phyloP scores from a whole-genome alignment of 495 filamentous ascomycete species.

The Evernia prunastri region DNA sequence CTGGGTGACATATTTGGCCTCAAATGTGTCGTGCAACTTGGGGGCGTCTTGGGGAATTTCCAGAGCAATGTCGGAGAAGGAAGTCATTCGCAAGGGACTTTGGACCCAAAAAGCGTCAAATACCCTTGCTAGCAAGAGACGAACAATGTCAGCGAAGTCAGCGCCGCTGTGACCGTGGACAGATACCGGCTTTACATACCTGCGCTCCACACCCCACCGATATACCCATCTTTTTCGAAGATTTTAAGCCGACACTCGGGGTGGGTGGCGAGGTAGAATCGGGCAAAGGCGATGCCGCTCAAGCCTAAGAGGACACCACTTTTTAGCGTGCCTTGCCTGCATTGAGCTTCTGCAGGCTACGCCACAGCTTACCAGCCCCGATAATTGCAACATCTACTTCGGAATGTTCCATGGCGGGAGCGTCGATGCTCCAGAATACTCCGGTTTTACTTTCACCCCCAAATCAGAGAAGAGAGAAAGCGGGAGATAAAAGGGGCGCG shows the following conservation, averaged over 20 bases:
- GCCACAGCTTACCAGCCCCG: conserved; percentile 18
- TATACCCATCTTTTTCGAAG: conserved; percentile 28
- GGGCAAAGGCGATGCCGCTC: conserved; percentile 29
- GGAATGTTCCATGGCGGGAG: neutral
- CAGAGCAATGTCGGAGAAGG: conserved; percentile 36
- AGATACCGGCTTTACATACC: conserved; percentile 11
- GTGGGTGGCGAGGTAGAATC: conserved; percentile 35
- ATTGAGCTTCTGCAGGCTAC: neutral
- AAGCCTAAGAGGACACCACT: conserved; percentile 14
- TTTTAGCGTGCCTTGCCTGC: neutral
- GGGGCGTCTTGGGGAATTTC: conserved; percentile 27
- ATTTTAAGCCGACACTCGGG: conserved; percentile 29
- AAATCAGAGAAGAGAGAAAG: too few species aligned
- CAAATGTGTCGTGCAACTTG: conserved; percentile 30
- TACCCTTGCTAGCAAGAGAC: conserved; percentile 10
- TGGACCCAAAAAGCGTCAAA: conserved; percentile 41
- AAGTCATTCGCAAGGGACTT: conserved; percentile 31
- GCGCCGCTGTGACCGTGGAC: neutral
- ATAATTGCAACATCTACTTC: conserved; percentile 22
- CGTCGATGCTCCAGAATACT: too few species aligned
- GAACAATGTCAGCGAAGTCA: neutral
- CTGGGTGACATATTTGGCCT: conserved; percentile 36
- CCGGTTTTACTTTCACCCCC: too few species aligned
- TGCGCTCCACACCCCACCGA: conserved; percentile 34
- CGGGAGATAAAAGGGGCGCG: too few species aligned